Evolutionary conservation across 176 grass and related monocot genomes (phyloP).

Genomic region (Tuctoria greenei): DNA sequence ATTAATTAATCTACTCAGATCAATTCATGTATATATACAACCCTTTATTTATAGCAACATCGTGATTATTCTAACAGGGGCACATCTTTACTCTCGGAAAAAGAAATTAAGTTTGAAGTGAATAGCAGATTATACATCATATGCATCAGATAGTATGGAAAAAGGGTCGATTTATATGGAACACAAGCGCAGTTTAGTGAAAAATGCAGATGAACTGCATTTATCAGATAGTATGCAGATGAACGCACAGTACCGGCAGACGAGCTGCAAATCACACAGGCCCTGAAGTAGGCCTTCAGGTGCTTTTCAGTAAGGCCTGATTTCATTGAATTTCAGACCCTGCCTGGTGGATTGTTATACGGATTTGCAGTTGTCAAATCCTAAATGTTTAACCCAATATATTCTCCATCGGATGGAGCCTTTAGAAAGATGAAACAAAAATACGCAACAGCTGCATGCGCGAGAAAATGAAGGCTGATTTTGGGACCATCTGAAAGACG

Average conservation of each 20-base stretch:
- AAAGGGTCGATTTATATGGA: neutral
- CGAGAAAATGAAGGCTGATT: neutral
- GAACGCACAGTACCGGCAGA: neutral
- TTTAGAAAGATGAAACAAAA: neutral
- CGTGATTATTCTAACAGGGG: too few relatives aligned
- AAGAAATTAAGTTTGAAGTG: too few relatives aligned
- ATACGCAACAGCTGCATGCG: neutral
- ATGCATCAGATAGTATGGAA: too few relatives aligned
- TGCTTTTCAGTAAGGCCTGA: too few relatives aligned
- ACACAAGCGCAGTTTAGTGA: neutral
- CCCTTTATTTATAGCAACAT: neutral
- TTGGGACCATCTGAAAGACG: slow-evolving; percentile 25
- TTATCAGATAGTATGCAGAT: too few relatives aligned
- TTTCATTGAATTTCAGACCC: neutral
- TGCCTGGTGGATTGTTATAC: neutral
- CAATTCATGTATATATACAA: neutral
- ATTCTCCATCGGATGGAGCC: neutral
- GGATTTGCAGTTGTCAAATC: neutral
- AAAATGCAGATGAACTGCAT: too few relatives aligned
- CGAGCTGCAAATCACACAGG: neutral
- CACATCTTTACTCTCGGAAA: too few relatives aligned
- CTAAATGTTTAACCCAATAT: neutral
- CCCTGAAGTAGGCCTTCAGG: neutral
- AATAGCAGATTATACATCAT: too few relatives aligned
- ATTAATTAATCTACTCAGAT: neutral